These are phyloP conservation scores for Maudiozyma barnettii DNA, from an alignment of 805 yeast species.

Conservation along the genomic window DNA sequence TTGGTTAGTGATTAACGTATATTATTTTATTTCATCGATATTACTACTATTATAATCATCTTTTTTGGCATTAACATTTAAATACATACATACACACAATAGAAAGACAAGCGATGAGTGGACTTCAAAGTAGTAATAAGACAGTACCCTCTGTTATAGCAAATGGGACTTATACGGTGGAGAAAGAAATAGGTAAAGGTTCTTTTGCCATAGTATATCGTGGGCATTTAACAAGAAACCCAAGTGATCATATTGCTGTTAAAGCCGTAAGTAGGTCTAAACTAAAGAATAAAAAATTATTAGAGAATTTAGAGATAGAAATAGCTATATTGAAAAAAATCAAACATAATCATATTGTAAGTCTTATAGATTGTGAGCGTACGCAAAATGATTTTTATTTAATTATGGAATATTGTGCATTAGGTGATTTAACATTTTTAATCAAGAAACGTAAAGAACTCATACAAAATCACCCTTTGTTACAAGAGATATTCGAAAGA, in stretches of 20 bases:
- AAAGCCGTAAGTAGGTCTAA: slow-evolving; percentile 79
- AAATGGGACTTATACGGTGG: slow-evolving; percentile 23
- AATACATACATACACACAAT: not conserved
- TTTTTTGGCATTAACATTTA: not conserved
- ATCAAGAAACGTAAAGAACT: slow-evolving; percentile 69
- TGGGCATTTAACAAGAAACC: slow-evolving; percentile 41
- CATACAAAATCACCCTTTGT: slow-evolving; percentile 64
- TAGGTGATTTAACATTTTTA: slow-evolving; percentile 87
- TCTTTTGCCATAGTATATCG: slow-evolving; percentile 93
- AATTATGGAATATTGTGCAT: slow-evolving; percentile 92
- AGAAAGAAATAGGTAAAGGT: slow-evolving; percentile 80
- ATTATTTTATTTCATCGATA: not conserved
- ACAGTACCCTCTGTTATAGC: slow-evolving; percentile 5
- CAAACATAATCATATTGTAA: slow-evolving; percentile 89
- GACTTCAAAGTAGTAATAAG: not conserved
- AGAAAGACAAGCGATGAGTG: not conserved
- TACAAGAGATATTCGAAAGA: slow-evolving; percentile 62
- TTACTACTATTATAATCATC: too few species aligned
- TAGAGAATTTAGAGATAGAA: slow-evolving; percentile 88
- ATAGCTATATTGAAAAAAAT: slow-evolving; percentile 79
- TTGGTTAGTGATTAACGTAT: not conserved
- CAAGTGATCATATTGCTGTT: slow-evolving; percentile 60
- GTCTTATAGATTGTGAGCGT: slow-evolving; percentile 71
- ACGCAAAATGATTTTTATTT: slow-evolving; percentile 73
- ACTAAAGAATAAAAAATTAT: slow-evolving; percentile 72